Evolutionary conservation across 2,329 filamentous ascomycete genomes (phyloP).

Genomic region (Phyllosticta capitalensis): DNA sequence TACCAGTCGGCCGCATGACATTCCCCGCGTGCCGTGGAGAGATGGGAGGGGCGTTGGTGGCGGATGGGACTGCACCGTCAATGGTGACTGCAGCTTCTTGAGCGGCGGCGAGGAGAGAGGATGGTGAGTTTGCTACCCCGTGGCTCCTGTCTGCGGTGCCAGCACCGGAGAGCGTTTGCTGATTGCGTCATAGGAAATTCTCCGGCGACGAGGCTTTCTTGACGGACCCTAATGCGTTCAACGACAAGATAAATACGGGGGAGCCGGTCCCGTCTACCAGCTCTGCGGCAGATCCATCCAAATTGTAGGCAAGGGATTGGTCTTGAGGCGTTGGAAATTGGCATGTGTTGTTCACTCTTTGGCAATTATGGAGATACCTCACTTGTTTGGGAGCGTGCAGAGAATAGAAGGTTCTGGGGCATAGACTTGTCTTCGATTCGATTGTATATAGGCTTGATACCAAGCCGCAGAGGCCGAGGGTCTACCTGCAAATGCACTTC

Average conservation of each 20-base stretch:
- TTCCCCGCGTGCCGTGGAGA: constrained; percentile 45
- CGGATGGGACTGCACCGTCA: constrained; percentile 69
- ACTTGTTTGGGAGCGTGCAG: background rate
- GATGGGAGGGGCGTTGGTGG: constrained; percentile 55
- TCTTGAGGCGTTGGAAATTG: background rate
- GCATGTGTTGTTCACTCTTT: background rate
- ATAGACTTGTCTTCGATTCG: background rate
- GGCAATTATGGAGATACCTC: background rate
- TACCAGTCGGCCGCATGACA: constrained; percentile 21
- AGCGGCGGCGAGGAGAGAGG: constrained; percentile 73
- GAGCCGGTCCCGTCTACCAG: constrained; percentile 5
- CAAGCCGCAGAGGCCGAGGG: background rate
- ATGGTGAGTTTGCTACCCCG: constrained; percentile 49
- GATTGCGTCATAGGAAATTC: constrained; percentile 35
- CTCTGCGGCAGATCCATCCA: constrained; percentile 3
- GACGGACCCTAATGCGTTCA: constrained; percentile 28
- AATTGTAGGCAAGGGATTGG: background rate
- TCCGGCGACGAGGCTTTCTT: constrained; percentile 50
- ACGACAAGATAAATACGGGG: constrained; percentile 19
- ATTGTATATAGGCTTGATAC: background rate
- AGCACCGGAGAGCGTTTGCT: background rate
- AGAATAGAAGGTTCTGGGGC: background rate
- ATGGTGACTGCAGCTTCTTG: constrained; percentile 81
- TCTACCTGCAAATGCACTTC: background rate
- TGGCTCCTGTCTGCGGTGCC: background rate